These are phyloP conservation scores for Tympanopsis confertula DNA, from an alignment of 2,329 filamentous ascomycete genomes.

Conservation along the genomic window DNA sequence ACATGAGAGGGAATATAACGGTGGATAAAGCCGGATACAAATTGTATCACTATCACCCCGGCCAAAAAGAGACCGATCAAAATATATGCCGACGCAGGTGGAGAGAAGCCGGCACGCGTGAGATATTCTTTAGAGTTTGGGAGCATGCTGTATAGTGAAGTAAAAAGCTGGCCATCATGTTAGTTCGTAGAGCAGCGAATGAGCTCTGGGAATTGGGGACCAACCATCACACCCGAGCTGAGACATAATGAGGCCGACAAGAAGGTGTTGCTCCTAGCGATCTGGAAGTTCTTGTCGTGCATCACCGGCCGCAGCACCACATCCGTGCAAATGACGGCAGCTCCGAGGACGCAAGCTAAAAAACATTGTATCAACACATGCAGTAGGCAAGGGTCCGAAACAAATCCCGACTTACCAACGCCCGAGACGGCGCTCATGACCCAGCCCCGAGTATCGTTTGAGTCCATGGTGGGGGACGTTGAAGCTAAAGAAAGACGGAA, in stretches of 20 bases:
- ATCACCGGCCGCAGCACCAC: background rate
- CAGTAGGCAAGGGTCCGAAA: too few relatives aligned
- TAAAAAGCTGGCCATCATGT: slow-evolving; percentile 1
- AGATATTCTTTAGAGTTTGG: background rate
- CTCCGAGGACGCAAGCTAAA: background rate
- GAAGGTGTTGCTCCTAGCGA: background rate
- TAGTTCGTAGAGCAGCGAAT: too few relatives aligned
- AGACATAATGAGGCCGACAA: background rate
- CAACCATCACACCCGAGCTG: background rate
- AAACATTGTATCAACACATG: background rate
- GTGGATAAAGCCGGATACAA: slow-evolving; percentile 30
- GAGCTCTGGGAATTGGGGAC: too few relatives aligned
- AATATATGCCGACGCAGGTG: slow-evolving; percentile 14
- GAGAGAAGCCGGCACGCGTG: background rate
- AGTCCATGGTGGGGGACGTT: background rate
- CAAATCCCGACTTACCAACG: background rate
- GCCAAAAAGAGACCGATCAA: slow-evolving; percentile 30
- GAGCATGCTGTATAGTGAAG: slow-evolving; percentile 1
- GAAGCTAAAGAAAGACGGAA: background rate
- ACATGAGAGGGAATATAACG: slow-evolving; percentile 33
- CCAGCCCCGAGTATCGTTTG: background rate
- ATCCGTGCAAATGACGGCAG: background rate
- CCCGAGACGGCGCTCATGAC: background rate
- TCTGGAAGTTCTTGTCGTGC: background rate
- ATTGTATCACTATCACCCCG: slow-evolving; percentile 30